phyloP scores from a whole-genome alignment of 768 basidiomycete genomes.

The Lentinula detonsa region DNA sequence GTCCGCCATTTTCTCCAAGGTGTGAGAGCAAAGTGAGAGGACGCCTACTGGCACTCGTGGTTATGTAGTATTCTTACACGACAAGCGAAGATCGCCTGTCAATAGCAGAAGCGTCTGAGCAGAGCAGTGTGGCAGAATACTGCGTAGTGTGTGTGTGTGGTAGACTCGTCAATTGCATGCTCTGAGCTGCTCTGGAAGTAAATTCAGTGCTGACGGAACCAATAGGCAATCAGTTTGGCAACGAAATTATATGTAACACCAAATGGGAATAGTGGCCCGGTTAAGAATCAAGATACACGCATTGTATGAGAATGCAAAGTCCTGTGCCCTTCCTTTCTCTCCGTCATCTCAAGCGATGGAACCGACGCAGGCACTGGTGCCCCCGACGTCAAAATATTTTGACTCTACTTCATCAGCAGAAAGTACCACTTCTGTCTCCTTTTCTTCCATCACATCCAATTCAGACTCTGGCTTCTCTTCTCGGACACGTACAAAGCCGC shows the following conservation, averaged over 20 bases:
- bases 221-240: not conserved
- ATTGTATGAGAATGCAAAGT: not conserved
- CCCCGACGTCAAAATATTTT: slow-evolving; percentile 2
- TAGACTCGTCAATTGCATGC: too few species aligned
- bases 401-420: slow-evolving; percentile 1
- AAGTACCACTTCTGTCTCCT: slow-evolving; percentile 4
- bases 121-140: not conserved
- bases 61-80: not conserved
- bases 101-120: not conserved
- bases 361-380: slow-evolving; percentile 6
- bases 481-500: slow-evolving; percentile 14
- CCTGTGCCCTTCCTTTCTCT: not conserved
- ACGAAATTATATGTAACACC: not conserved
- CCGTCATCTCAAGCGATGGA: not conserved
- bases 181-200: not conserved
- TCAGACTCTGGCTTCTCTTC: slow-evolving; percentile 26
- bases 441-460: slow-evolving; percentile 12
- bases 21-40: not conserved
- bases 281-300: not conserved
- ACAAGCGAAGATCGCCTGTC: not conserved
- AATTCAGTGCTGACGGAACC: not conserved
- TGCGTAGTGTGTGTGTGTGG: not conserved
- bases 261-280: not conserved
- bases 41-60: not conserved
- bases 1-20: not conserved